Evolutionary conservation across 768 basidiomycete species (phyloP).

Genomic region (Lanmaoa pseudosensibilis): DNA sequence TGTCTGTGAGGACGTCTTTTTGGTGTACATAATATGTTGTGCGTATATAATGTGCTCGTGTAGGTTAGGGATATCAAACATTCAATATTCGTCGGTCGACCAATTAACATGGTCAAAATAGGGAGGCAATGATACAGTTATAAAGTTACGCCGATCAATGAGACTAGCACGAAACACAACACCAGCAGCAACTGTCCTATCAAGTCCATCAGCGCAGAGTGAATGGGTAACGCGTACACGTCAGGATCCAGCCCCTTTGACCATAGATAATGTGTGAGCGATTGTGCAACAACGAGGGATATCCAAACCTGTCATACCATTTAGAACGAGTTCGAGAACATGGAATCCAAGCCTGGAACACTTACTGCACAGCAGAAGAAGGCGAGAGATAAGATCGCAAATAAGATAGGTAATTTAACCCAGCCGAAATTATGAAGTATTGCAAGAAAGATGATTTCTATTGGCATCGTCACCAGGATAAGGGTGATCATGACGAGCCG

Average conservation of each 20-base stretch:
- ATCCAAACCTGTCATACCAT: conserved; percentile 54
- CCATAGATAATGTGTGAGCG: conserved; percentile 79
- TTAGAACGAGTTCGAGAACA: background rate
- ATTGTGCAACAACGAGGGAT: conserved; percentile 66
- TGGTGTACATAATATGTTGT: background rate
- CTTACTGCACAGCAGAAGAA: conserved; percentile 81
- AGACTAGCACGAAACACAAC: conserved; percentile 67
- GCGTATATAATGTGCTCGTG: background rate
- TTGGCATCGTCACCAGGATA: conserved; percentile 72
- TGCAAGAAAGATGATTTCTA: conserved; percentile 72
- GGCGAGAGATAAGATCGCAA: conserved; percentile 62
- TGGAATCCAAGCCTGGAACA: conserved; percentile 16
- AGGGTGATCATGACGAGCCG: conserved; percentile 67
- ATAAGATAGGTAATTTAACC: conserved; percentile 69
- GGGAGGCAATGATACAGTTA: conserved; percentile 1
- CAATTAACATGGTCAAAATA: background rate
- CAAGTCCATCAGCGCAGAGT: conserved; percentile 86
- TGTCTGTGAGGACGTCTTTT: conserved; percentile 42
- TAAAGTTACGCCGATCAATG: conserved; percentile 35
- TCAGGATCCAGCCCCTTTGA: conserved; percentile 78
- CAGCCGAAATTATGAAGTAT: conserved; percentile 71
- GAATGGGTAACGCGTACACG: conserved; percentile 90
- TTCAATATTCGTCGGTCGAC: background rate
- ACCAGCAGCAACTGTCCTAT: conserved; percentile 81
- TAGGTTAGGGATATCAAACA: background rate